Base-by-base conservation (phyloP, 345 rosid genomes). In the Corymbia maculata region DNA sequence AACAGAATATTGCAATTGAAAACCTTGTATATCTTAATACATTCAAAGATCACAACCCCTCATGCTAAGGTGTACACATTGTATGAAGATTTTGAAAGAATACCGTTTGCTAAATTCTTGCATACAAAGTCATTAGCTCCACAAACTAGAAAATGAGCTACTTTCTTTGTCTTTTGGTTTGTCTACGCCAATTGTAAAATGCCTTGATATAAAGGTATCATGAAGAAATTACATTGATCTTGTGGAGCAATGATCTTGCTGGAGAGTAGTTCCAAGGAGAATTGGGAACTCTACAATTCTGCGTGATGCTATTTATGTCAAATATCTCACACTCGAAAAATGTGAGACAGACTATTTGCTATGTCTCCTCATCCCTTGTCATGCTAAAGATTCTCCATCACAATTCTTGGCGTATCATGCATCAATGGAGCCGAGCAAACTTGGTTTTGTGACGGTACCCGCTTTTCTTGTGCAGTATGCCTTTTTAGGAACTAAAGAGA, bases 391-490 rank as follows among this genome's bases (percentile, higher is more conserved):
- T 82, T 85, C 57, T 52, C 50, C 26, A 15, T 79, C 22, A 16
- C 47, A 61, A 87, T 91, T 91, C 84, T 86, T 94, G 89, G 87
- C 95, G 99, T 95, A 94, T 88, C 89, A 94, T 88, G 99, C 99
- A 82, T 95, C 99, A 88, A 59, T 95, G 94, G 95, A 92, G 93
- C 96, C 96, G 86, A 90, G 90, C 66, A 90, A 94, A 89, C 92
- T 87, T 86, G 98, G 98, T 88, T 96, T 96, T 89, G 82, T 92
- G 79, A 92, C 99, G 85, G 94, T 96, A 84, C 98, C 99, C 53
- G 93, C 91, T 92, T 93, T 94, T 91, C 89, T 94, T 89, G 95
- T 96, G 82, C 95, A 96, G 99, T 96, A 42, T 42, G 84, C 19
- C 26, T 75, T 36, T 59, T 42, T 42, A 75, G 84, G 49, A 42